Conservation (phyloP, 2,329 filamentous ascomycete species). For the Celoporthe dispersa region DNA sequence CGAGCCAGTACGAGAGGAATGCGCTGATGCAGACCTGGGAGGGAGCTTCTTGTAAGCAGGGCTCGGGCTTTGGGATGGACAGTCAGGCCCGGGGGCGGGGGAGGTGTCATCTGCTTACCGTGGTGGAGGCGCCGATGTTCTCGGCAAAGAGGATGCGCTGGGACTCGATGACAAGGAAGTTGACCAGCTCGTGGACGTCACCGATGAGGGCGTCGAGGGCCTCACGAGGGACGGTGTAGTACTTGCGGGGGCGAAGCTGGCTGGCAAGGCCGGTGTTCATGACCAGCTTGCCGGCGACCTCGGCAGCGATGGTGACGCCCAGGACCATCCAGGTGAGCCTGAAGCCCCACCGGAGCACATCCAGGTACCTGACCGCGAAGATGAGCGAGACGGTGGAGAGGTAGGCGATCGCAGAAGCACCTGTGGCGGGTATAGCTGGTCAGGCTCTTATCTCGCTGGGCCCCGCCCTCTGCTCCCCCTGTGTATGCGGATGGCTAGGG, state of each 20-base stretch:
- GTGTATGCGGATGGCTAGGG: background rate
- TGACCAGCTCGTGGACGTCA: constrained; percentile 69
- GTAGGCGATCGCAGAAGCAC: constrained; percentile 69
- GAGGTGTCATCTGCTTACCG: constrained; percentile 50
- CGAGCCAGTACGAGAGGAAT: constrained; percentile 69
- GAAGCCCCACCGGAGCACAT: constrained; percentile 67
- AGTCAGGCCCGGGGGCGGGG: constrained; percentile 19
- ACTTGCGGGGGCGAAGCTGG: constrained; percentile 68
- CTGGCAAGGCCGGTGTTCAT: constrained; percentile 66
- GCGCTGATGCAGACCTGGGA: constrained; percentile 61
- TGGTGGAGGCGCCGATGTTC: constrained; percentile 64
- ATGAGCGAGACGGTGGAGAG: constrained; percentile 61
- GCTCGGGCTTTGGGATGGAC: background rate
- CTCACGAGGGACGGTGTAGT: constrained; percentile 68
- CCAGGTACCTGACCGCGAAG: constrained; percentile 67
- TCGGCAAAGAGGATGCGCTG: constrained; percentile 72
- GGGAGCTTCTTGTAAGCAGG: constrained; percentile 20
- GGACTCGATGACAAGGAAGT: constrained; percentile 73
- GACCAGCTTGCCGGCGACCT: constrained; percentile 63
- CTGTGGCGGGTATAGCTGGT: constrained; percentile 45
- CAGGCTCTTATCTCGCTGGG: constrained; percentile 14
- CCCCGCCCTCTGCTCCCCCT: background rate
- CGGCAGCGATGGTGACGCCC: constrained; percentile 63
- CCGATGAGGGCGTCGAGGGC: constrained; percentile 64
- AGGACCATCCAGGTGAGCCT: constrained; percentile 69